phyloP scores from a whole-genome alignment of 495 filamentous ascomycete species.

The Podospora didyma region DNA sequence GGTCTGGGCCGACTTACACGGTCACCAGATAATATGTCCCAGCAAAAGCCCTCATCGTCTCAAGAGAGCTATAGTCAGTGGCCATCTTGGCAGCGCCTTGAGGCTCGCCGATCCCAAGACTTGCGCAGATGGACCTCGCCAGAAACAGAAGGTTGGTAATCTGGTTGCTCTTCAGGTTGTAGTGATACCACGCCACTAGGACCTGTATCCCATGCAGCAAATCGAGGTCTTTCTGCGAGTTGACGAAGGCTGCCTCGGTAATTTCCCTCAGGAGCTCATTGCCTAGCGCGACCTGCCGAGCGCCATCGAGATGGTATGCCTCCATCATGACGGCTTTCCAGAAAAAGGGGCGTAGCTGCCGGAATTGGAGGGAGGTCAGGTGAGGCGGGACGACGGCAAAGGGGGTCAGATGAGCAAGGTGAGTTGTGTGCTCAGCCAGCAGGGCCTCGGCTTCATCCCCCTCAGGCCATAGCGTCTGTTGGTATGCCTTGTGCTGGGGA shows the following conservation, averaged over 20 bases:
- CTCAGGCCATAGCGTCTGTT: slow-evolving; percentile 18
- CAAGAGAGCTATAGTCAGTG: slow-evolving; percentile 13
- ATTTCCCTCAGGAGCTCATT: slow-evolving; percentile 25
- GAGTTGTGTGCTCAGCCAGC: slow-evolving; percentile 11
- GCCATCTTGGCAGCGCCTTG: not conserved
- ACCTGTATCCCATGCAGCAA: slow-evolving; percentile 28
- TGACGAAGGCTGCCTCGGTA: slow-evolving; percentile 15
- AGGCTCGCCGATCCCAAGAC: slow-evolving; percentile 15
- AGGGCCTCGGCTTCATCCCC: slow-evolving; percentile 22
- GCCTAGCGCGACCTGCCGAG: slow-evolving; percentile 21
- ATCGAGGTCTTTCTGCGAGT: slow-evolving; percentile 19
- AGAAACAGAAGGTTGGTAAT: slow-evolving; percentile 31
- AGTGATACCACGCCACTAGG: slow-evolving; percentile 27
- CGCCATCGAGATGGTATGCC: slow-evolving; percentile 23
- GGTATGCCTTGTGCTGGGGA: not conserved
- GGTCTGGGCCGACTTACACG: slow-evolving; percentile 13
- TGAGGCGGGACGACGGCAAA: slow-evolving; percentile 23
- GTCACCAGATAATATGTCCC: slow-evolving; percentile 32
- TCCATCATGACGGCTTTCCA: slow-evolving; percentile 33
- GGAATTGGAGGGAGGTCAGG: slow-evolving; percentile 19
- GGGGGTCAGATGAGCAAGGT: slow-evolving; percentile 20
- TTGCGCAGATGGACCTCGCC: slow-evolving; percentile 20
- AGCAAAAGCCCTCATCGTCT: slow-evolving; percentile 26
- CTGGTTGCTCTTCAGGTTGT: slow-evolving; percentile 26
- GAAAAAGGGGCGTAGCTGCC: slow-evolving; percentile 21